A percentile compares a stretch with the other conserved stretches of the same genome.
These are phyloP conservation scores for Cytospora paraplurivora DNA, from an alignment of 2,329 filamentous ascomycete species.

Conservation along the genomic window DNA sequence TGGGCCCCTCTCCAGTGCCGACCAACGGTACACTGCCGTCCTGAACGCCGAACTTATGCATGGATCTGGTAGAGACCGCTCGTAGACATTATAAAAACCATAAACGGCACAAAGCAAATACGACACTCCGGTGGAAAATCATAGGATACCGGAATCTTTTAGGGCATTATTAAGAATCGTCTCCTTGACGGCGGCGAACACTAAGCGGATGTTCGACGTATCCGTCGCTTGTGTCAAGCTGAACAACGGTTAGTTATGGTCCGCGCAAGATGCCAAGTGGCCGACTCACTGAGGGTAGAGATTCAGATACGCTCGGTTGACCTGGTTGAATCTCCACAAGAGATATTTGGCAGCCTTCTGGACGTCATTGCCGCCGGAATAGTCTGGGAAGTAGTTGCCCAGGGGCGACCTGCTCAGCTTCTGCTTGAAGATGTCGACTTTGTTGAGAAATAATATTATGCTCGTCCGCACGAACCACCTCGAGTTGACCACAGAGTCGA, in stretches of 20 bases:
- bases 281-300: constrained; percentile 89
- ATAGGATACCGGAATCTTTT: constrained; percentile 96
- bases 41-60: constrained; percentile 29
- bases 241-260: constrained; percentile 32
- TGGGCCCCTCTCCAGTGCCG: constrained; percentile 22
- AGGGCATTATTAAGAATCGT: constrained; percentile 98
- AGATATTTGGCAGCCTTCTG: constrained; percentile 98
- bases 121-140: constrained; percentile 39
- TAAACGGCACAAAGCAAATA: constrained; percentile 18
- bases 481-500: constrained; percentile 98
- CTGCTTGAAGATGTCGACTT: constrained; percentile 96
- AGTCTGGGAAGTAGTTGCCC: constrained; percentile 96
- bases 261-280: not conserved
- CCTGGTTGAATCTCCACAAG: constrained; percentile 97
- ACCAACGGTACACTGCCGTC: constrained; percentile 20
- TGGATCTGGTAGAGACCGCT: constrained; percentile 28
- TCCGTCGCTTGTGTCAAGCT: constrained; percentile 98
- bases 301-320: constrained; percentile 93
- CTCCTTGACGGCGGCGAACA: constrained; percentile 98
- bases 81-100: constrained; percentile 23
- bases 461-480: constrained; percentile 99
- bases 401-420: constrained; percentile 89
- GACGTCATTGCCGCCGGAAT: constrained; percentile 95
- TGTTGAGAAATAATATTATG: constrained; percentile 98
- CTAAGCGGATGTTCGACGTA: constrained; percentile 95